Conservation (phyloP, 2,329 filamentous ascomycete genomes). For the Pseudophaeomoniella oleicola region DNA sequence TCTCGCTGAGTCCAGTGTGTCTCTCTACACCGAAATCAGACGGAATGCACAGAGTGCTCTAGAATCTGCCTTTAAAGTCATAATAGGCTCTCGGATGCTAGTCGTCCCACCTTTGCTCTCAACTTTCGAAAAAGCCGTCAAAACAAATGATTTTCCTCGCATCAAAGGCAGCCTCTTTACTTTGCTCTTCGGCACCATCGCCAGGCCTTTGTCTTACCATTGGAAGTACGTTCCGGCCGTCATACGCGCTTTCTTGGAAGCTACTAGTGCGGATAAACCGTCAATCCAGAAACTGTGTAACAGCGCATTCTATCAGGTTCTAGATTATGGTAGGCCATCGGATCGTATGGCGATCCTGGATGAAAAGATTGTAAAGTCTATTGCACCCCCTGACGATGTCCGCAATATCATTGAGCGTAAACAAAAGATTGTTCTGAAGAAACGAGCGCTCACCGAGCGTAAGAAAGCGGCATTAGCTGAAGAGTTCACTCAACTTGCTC, state of each 20-base stretch:
- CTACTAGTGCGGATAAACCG: constrained; percentile 79
- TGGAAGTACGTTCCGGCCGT: constrained; percentile 92
- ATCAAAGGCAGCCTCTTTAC: constrained; percentile 95
- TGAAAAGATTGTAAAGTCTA: constrained; percentile 51
- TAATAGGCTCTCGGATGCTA: constrained; percentile 74
- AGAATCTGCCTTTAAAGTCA: constrained; percentile 82
- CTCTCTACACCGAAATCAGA: constrained; percentile 89
- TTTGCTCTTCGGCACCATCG: constrained; percentile 71
- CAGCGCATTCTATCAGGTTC: constrained; percentile 66
- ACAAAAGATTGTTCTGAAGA: constrained; percentile 58
- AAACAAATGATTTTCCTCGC: constrained; percentile 67
- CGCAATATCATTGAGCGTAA: constrained; percentile 47
- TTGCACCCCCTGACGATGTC: constrained; percentile 56
- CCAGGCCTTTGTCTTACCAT: constrained; percentile 76
- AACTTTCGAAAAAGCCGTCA: constrained; percentile 63
- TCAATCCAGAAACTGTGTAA: constrained; percentile 84
- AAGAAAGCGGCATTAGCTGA: constrained; percentile 70
- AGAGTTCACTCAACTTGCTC: constrained; percentile 65
- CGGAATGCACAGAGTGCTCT: constrained; percentile 81
- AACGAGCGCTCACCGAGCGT: constrained; percentile 62
- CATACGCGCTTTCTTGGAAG: constrained; percentile 78
- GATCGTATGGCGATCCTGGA: constrained; percentile 78
- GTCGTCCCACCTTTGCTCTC: constrained; percentile 80
- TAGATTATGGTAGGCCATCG: constrained; percentile 81
- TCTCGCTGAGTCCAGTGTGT: constrained; percentile 77